Conservation (phyloP, 257 asterid species). For the Capsicum chinense region DNA sequence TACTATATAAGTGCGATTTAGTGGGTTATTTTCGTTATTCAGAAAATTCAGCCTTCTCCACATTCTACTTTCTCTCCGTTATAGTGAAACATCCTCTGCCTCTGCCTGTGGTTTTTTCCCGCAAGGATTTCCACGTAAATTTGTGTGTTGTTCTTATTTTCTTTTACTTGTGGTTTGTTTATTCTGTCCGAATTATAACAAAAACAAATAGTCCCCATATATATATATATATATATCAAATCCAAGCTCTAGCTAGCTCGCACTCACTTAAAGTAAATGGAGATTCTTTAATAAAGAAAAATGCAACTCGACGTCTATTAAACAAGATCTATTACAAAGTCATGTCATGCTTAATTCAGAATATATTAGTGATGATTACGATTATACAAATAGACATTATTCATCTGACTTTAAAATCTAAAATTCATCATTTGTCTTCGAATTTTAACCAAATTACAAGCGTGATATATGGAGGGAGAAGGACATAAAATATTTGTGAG, state of each 20-base stretch:
- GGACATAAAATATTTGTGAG: constrained; percentile 15
- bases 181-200: too few species aligned
- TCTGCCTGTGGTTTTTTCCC: too few species aligned
- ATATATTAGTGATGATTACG: neutral
- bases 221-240: neutral
- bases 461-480: neutral
- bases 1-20: too few species aligned
- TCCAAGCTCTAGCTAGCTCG: neutral
- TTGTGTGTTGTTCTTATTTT: too few species aligned
- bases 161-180: too few species aligned
- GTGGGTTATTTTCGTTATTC: too few species aligned
- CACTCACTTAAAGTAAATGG: neutral
- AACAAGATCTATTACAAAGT: neutral
- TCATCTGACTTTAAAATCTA: neutral
- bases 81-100: too few species aligned
- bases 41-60: too few species aligned
- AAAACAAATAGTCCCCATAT: neutral
- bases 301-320: neutral
- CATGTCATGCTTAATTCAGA: neutral
- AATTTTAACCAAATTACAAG: neutral
- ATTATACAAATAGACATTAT: neutral
- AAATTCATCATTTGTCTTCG: neutral
- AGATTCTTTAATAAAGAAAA: neutral
- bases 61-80: too few species aligned
- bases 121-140: too few species aligned